Evolutionary conservation across 2,329 filamentous ascomycete genomes (phyloP).

Genomic region (Diaporthe sp.): DNA sequence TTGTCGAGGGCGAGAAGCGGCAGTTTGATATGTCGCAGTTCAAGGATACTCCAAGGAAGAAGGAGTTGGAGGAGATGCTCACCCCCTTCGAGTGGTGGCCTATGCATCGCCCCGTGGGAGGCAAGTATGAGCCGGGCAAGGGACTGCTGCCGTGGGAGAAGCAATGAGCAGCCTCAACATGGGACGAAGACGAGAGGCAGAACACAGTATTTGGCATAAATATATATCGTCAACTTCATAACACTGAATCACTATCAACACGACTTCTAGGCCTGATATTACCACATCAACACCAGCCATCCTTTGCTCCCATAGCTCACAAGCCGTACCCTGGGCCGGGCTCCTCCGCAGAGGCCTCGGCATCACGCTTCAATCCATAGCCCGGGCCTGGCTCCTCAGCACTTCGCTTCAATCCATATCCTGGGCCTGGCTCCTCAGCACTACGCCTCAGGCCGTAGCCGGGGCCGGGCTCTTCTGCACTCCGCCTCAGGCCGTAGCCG

Average conservation of each 20-base stretch:
- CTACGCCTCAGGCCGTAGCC: background rate
- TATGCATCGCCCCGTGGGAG: slow-evolving; percentile 18
- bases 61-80: slow-evolving; percentile 9
- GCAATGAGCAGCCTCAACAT: background rate
- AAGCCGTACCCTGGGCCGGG: no score
- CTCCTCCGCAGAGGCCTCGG: no score
- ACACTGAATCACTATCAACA: background rate
- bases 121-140: slow-evolving; percentile 20
- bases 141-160: slow-evolving; percentile 18
- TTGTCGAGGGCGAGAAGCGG: slow-evolving; percentile 13
- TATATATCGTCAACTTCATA: background rate
- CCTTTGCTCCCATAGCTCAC: background rate
- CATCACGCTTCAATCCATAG: no score
- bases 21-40: slow-evolving; percentile 25
- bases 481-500: background rate
- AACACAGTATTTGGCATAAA: background rate
- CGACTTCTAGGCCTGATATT: background rate
- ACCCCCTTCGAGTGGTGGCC: slow-evolving; percentile 28
- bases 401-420: no score
- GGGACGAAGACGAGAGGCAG: background rate
- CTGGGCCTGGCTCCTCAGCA: no score
- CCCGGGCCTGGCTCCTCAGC: no score
- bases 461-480: no score
- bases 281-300: background rate
- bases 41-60: slow-evolving; percentile 17